phyloP scores from a whole-genome alignment of 352 stramenopile species.

The Globisporangium camurandrum region DNA sequence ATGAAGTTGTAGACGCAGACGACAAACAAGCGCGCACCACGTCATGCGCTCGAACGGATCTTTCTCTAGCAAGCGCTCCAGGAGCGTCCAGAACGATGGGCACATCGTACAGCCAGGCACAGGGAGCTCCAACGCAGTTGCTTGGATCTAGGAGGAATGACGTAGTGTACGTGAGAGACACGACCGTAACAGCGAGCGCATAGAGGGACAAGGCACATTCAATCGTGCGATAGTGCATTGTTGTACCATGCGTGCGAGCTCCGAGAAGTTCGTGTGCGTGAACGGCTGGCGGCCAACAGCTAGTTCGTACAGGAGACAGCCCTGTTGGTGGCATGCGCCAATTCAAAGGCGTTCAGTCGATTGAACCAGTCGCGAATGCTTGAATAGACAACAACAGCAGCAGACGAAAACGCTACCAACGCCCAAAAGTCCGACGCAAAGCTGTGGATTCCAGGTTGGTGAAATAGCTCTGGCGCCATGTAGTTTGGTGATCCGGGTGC shows the following conservation, averaged over 20 bases:
- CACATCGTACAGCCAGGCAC: slow-evolving; percentile 43
- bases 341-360: neutral
- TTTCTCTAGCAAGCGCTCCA: slow-evolving; percentile 55
- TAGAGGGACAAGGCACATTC: neutral
- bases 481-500: slow-evolving; percentile 81
- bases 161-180: slow-evolving; percentile 1
- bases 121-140: slow-evolving; percentile 33
- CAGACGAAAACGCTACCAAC: slow-evolving; percentile 44
- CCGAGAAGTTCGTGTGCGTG: slow-evolving; percentile 60
- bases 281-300: slow-evolving; percentile 59
- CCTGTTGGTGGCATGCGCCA: slow-evolving; percentile 20
- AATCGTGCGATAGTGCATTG: neutral
- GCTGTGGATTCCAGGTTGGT: slow-evolving; percentile 72
- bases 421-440: slow-evolving; percentile 89
- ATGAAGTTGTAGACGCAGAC: no score
- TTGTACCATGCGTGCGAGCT: slow-evolving; percentile 60
- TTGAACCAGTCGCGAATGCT: neutral
- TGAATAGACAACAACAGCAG: neutral
- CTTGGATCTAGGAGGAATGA: slow-evolving; percentile 68
- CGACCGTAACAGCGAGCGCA: neutral
- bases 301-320: slow-evolving; percentile 76
- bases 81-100: slow-evolving; percentile 41
- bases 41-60: slow-evolving; percentile 65
- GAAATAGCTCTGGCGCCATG: slow-evolving; percentile 90
- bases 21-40: slow-evolving; percentile 35